Base-by-base conservation (phyloP, 352 stramenopile genomes). In the Pythium pyrilobum region DNA sequence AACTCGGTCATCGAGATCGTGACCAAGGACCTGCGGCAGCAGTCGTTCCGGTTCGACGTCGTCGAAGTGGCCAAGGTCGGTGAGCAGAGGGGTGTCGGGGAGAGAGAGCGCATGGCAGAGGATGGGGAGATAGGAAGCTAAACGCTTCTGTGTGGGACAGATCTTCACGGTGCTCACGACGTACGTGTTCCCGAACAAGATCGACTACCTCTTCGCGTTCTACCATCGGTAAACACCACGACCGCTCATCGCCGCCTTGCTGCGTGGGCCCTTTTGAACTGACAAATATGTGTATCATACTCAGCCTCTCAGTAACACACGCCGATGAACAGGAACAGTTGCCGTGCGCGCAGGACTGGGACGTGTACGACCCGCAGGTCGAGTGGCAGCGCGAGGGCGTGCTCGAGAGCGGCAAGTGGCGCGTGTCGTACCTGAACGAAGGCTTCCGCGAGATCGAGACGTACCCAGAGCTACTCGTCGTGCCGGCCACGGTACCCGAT, bases 401-500 rank as follows among this genome's bases (percentile, higher is more conserved):
- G 12, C 72, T 89, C 20, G 73, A 87, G 21, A 84, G 72, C 44
- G 65, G 60, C 25, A 77, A 80, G 33, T 93, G 82, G 82, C 66
- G 82, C 28, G 61, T 89, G 16, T 73, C 76, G 0, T 65, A 52
- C 46, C 61, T 83, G 29, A 93, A 93, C 48, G 60, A 81, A 31
- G 74, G 68, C 52, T 97, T 95, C 53, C 47, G 55, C 2, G 60
- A 95, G 45, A 97, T 95, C 53, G 72, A 91, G 23, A 97, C 89
- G 24, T 99, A 99, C 65, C 96, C 96, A 0, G 82, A 86, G 18
- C 75, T 96, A 6, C 62, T 99, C 31, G 81, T 97, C n/a, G 95
- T 98, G 18, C 96, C 96, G 6, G 51, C 80, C 4, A 79, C 69
- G 13, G 78, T 98, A 18, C 74, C 91, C 21, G 95, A 98, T 52